Base-by-base conservation (phyloP, 768 basidiomycete genomes). In the Hericium erinaceus region DNA sequence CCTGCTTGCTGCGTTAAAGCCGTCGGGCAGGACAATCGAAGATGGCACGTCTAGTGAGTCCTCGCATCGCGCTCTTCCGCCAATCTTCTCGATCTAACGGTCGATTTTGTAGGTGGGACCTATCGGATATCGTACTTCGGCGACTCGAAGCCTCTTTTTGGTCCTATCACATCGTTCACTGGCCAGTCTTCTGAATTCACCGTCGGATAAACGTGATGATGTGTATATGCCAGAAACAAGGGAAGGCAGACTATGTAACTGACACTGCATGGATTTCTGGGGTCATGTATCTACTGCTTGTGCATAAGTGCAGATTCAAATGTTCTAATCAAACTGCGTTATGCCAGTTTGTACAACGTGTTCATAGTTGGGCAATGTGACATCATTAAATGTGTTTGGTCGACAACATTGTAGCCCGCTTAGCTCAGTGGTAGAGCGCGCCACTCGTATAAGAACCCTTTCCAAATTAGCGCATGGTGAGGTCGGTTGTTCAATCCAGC, bases 71-170 rank as follows among this genome's bases (percentile, higher is more conserved):
- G 55, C 16, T n/a, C 56, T 55, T 22, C 3, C 13, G 22, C 46
- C 54, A 16, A 53, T 54, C 26, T 39, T 22, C 1, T 11, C 38
- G 54, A 44, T 44, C 50, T 18, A 15, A 10, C 24, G 18, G 18
- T 8, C 11, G 6, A 6, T 22, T 53, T 16, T 26, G 18, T 26
- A 83, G 87, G 80, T 28, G 88, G 89, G 33, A 82, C 77, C 4
- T 91, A 90, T 70, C 84, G 84, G 26, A 69, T 91, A 28, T 71
- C 67, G 52, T 91, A 91, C 68, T 83, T 80, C 60, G 89, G 88
- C 9, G 87, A 92, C 68, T 80, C 81, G n/a, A 91, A 90, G 72
- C 75, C 82, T 1, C 67, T 85, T 48, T 71, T 82, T 52, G 87
- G 89, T 7, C 70, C 75, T 28, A 83, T 89, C 58, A 75, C 74